Percentiles rank a stretch among this genome's conserved stretches.
phyloP scores from a whole-genome alignment of 2,329 filamentous ascomycete species.

The Cadophora sp. region DNA sequence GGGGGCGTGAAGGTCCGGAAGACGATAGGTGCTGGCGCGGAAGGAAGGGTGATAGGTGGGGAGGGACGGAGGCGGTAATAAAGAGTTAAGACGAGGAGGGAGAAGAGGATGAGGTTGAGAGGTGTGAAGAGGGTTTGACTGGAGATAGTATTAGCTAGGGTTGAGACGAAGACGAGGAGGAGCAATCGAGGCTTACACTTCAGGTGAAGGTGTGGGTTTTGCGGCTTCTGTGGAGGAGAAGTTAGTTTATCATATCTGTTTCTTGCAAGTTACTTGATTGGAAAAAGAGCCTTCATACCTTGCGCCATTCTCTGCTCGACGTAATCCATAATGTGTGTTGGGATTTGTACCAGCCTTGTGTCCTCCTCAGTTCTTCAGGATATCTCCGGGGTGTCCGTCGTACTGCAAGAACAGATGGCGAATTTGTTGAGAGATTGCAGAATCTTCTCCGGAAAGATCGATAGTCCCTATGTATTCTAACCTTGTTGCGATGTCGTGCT shows the following conservation, averaged over 20 bases:
- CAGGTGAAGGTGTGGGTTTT: constrained; percentile 42
- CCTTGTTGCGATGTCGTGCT: background rate
- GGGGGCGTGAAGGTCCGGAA: constrained; percentile 76
- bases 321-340: constrained; percentile 41
- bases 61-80: constrained; percentile 61
- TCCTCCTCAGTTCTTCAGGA: background rate
- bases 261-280: background rate
- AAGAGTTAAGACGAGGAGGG: constrained; percentile 62
- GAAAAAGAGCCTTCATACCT: constrained; percentile 31
- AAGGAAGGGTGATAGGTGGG: constrained; percentile 54
- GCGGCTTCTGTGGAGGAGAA: constrained; percentile 36
- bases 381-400: background rate
- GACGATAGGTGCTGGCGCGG: constrained; percentile 62
- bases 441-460: too few species aligned
- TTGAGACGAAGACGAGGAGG: background rate
- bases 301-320: constrained; percentile 46
- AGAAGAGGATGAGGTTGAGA: constrained; percentile 66
- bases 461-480: too few species aligned
- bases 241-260: constrained; percentile 15
- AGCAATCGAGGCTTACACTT: constrained; percentile 40
- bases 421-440: background rate
- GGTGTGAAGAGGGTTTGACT: constrained; percentile 57
- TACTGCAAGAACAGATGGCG: background rate
- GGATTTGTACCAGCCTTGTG: background rate
- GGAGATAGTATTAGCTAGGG: constrained; percentile 14